phyloP scores from a whole-genome alignment of 805 yeast species.

The Starmerella geochares region DNA sequence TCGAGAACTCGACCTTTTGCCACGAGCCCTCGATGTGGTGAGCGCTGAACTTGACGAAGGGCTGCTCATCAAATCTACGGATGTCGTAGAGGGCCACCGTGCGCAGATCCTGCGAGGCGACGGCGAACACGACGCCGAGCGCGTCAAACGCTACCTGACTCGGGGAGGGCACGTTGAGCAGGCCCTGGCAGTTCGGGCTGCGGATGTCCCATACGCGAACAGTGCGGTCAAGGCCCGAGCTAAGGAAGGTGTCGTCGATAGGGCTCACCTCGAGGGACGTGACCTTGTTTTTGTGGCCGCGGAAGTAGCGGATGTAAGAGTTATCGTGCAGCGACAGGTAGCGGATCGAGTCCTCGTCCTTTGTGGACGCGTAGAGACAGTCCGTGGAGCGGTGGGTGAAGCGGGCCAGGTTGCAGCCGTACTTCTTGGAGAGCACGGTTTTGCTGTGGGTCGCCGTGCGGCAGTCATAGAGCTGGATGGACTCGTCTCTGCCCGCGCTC shows the following conservation, averaged over 20 bases:
- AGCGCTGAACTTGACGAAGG: slow-evolving; percentile 40
- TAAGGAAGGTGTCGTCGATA: slow-evolving; percentile 49
- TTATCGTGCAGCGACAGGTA: slow-evolving; percentile 68
- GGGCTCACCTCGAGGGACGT: slow-evolving; percentile 65
- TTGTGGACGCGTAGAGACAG: slow-evolving; percentile 76
- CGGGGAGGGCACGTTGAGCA: slow-evolving; percentile 46
- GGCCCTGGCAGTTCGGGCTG: slow-evolving; percentile 54
- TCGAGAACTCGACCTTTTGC: slow-evolving; percentile 67
- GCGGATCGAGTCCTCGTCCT: slow-evolving; percentile 50
- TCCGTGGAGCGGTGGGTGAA: slow-evolving; percentile 67
- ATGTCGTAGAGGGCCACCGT: slow-evolving; percentile 53
- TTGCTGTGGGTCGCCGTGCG: slow-evolving; percentile 48
- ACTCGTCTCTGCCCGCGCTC: slow-evolving; percentile 69
- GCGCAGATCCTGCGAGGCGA: slow-evolving; percentile 40
- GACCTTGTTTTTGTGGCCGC: slow-evolving; percentile 76
- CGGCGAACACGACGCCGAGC: slow-evolving; percentile 69
- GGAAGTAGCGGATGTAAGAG: slow-evolving; percentile 71
- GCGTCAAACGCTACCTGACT: slow-evolving; percentile 67
- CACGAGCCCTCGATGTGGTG: slow-evolving; percentile 35
- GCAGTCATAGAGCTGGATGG: slow-evolving; percentile 75
- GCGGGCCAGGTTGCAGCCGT: slow-evolving; percentile 79
- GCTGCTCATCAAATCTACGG: slow-evolving; percentile 48
- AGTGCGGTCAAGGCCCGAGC: slow-evolving; percentile 66
- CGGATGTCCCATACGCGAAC: slow-evolving; percentile 82
- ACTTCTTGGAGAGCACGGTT: slow-evolving; percentile 72